A percentile compares a stretch with the other conserved stretches of the same genome.
These are phyloP conservation scores for Salix arbutifolia DNA, from an alignment of 345 rosid genomes.

Conservation along the genomic window DNA sequence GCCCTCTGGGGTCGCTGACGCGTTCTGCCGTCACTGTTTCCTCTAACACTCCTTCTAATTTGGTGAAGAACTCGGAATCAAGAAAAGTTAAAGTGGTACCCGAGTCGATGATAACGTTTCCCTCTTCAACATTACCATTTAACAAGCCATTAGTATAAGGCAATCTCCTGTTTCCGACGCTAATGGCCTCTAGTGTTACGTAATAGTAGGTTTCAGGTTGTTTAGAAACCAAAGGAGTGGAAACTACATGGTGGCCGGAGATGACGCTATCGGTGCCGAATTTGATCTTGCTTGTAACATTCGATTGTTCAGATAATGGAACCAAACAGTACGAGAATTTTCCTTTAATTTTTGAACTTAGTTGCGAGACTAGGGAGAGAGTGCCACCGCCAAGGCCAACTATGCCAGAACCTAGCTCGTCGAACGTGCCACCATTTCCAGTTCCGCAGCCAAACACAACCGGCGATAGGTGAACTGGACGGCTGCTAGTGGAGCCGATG, in stretches of 20 bases:
- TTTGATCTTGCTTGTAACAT: conserved; percentile 35
- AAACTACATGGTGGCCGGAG: conserved; percentile 12
- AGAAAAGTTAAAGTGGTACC: conserved; percentile 55
- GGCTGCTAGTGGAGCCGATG: conserved; percentile 17
- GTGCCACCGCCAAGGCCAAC: conserved; percentile 60
- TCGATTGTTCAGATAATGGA: conserved; percentile 17
- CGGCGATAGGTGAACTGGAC: conserved; percentile 17
- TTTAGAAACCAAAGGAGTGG: conserved; percentile 42
- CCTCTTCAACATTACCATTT: background rate
- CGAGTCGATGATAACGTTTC: conserved; percentile 54
- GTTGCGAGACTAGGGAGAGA: conserved; percentile 48
- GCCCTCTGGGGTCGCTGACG: conserved; percentile 31
- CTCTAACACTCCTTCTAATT: conserved; percentile 29
- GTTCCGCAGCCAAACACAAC: conserved; percentile 53
- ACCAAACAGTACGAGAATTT: conserved; percentile 63
- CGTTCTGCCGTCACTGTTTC: conserved; percentile 27
- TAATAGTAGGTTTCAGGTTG: conserved; percentile 38
- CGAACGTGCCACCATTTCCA: conserved; percentile 40
- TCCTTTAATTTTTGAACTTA: conserved; percentile 27
- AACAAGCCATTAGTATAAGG: conserved; percentile 17
- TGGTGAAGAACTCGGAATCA: conserved; percentile 29
- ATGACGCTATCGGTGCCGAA: conserved; percentile 37
- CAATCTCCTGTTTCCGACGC: conserved; percentile 43
- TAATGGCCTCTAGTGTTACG: conserved; percentile 51
- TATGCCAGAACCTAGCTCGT: conserved; percentile 48